Evolutionary conservation across 176 grass and related monocot genomes (phyloP).

Genomic region (Poa annua): DNA sequence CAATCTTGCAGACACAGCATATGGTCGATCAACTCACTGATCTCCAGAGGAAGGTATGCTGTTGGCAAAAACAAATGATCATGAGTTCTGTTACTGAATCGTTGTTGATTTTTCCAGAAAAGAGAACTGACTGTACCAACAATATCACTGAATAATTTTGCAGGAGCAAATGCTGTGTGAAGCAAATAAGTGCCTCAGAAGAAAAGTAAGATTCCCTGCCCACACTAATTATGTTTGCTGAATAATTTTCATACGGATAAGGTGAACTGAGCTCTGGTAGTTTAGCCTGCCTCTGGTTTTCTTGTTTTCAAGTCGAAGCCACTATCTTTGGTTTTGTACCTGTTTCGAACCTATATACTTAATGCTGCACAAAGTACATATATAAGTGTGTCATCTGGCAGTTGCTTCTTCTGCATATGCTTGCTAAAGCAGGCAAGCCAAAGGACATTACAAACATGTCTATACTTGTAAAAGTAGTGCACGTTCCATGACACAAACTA

Average conservation of each 20-base stretch:
- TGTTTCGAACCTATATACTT: not conserved
- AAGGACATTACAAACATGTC: not conserved
- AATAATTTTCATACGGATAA: not conserved
- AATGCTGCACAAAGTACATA: not conserved
- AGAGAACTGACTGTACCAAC: not conserved
- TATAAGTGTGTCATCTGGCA: not conserved
- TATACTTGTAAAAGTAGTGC: not conserved
- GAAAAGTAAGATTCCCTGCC: slow-evolving; percentile 56
- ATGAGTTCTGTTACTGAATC: not conserved
- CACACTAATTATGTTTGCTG: not conserved
- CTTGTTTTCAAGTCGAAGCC: slow-evolving; percentile 11
- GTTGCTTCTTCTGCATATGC: not conserved
- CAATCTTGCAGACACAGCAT: slow-evolving; percentile 67
- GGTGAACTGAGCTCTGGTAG: not conserved
- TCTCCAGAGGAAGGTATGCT: slow-evolving; percentile 74
- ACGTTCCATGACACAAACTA: not conserved
- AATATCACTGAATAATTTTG: slow-evolving; percentile 33
- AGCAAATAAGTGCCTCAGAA: slow-evolving; percentile 79
- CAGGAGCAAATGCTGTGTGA: slow-evolving; percentile 83
- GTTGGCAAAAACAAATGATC: not conserved
- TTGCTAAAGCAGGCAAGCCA: not conserved
- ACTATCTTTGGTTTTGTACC: not conserved
- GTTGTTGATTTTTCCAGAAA: not conserved
- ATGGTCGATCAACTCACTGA: slow-evolving; percentile 79
- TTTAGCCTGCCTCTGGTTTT: not conserved